Conservation (phyloP, 148 eudicot genomes). For the Silene uniflora region DNA sequence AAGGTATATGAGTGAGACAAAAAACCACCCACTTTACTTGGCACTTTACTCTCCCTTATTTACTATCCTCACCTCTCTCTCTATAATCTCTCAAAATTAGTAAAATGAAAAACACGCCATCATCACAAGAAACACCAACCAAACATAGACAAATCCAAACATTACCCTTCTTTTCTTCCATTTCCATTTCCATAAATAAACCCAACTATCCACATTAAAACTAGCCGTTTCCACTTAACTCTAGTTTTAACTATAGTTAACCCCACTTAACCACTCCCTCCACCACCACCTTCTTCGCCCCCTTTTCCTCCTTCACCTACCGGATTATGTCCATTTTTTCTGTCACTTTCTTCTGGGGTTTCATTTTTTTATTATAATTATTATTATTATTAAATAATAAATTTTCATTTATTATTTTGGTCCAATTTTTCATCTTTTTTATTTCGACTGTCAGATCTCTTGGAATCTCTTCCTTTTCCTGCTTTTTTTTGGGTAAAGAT, state of each 20-base stretch:
- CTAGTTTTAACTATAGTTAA: no score
- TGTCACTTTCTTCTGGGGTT: not conserved
- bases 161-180: not conserved
- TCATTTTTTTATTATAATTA: not conserved
- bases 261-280: not conserved
- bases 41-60: no score
- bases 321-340: not conserved
- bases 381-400: no score
- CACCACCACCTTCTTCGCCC: constrained; percentile 9
- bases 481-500: not conserved
- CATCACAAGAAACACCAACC: not conserved
- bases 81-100: not conserved
- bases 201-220: not conserved
- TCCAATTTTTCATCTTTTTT: not conserved
- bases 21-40: not conserved
- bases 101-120: not conserved
- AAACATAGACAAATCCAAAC: not conserved
- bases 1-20: not conserved
- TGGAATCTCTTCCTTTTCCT: constrained; percentile 15
- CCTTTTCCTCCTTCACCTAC: constrained; percentile 5
- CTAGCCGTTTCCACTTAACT: not conserved
- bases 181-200: not conserved
- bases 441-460: constrained; percentile 14
- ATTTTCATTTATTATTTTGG: not conserved
- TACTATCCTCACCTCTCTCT: not conserved